Evolutionary conservation across 306 rosid genomes (phyloP), one percentile per base, ranked within the genome.

Genomic region (Pachyrhizus erosus): DNA sequence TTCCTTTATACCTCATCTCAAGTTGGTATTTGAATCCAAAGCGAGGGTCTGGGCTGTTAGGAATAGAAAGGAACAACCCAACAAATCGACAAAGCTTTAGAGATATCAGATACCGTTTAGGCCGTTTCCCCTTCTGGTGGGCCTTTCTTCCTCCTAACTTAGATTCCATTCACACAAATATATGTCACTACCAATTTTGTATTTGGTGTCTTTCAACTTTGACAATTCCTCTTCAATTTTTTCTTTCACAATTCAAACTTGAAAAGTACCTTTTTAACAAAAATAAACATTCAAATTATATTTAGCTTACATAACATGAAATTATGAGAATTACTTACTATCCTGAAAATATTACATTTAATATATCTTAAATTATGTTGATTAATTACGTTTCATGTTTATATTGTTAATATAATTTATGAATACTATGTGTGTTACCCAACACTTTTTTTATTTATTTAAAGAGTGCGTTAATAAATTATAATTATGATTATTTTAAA

Each of bases 81-180:
- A 70, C 27, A 37, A 71, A 23, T 26, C 2, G 64, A 4, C 24
- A 42, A 42, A 39, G 68, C 23, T 65, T 55, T 49, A 46, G 13
- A 17, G 62, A 66, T 40, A 51, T 54, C 23, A 75, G 65, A 69
- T 55, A 21, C 52, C 40, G 86, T 18, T 78, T 85, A 9, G 81
- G 83, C 79, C 42, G 55, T 73, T 80, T 27, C 15, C 60, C 33
- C 24, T 48, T 26, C 14, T 5, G 66, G 89, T 86, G 88, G 90
- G 70, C 87, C 84, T n/a, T 5, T 81, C 0, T 23, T 3, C 34
- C 67, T 23, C 55, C 57, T 75, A 11, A 15, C 77, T 61, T 12
- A 72, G 91, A 88, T 88, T 88, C 91, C 88, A 52, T 81, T 70
- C 82, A 60, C 17, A 68, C 9, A 67, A 9, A 9, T 9, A 21